Evolutionary conservation across 192 early-diverging fungal species (phyloP).

Genomic region (Umbelopsis vinacea): DNA sequence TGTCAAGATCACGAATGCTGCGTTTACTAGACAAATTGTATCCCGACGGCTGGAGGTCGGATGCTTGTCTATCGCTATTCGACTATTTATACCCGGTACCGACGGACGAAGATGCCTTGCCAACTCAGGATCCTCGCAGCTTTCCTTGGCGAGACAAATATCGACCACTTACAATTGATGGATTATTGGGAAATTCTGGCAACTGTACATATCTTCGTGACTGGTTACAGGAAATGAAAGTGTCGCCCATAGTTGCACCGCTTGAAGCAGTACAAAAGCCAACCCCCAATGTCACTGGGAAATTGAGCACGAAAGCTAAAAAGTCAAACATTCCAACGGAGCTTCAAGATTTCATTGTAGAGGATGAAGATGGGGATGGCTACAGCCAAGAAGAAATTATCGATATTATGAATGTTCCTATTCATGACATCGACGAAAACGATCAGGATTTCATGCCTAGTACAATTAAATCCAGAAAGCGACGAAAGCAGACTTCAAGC

Average conservation of each 20-base stretch:
- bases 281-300: neutral
- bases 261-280: neutral
- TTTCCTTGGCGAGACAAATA: constrained; percentile 36
- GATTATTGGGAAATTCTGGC: constrained; percentile 15
- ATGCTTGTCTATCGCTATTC: neutral
- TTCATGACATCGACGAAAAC: neutral
- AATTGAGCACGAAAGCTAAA: neutral
- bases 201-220: constrained; percentile 19
- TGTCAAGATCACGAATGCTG: neutral
- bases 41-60: neutral
- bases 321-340: constrained; percentile 2
- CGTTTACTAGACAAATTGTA: neutral
- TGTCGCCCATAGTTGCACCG: constrained; percentile 26
- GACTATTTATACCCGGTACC: constrained; percentile 16
- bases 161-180: constrained; percentile 20
- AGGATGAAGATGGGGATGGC: neutral
- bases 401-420: neutral
- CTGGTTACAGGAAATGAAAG: constrained; percentile 35
- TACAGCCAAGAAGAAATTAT: neutral
- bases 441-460: neutral
- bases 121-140: neutral
- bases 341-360: constrained; percentile 13
- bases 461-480: neutral
- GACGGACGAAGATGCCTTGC: neutral
- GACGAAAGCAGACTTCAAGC: neutral